A percentile compares a stretch with the other conserved stretches of the same genome.
Evolutionary conservation across 2,329 filamentous ascomycete species (phyloP).

Genomic region (Diaporthe humulicola): DNA sequence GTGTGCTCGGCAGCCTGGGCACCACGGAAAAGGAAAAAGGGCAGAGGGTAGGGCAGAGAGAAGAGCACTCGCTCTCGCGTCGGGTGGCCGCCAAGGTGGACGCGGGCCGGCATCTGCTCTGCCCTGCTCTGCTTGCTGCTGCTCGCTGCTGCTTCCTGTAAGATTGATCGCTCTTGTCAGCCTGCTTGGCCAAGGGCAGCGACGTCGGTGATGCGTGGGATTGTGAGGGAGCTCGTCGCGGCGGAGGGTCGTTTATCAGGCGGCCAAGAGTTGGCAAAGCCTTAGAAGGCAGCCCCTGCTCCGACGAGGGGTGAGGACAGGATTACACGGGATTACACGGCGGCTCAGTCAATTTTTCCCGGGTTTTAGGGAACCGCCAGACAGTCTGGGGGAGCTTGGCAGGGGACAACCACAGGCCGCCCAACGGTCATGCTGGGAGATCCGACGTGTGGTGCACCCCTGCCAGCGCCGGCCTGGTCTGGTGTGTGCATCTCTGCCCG

Average conservation of each 20-base stretch:
- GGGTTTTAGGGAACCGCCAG: conserved; percentile 7
- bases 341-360: background rate
- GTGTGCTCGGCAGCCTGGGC: conserved; percentile 2
- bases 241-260: background rate
- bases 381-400: conserved; percentile 10
- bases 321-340: background rate
- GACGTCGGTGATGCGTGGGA: background rate
- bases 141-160: background rate
- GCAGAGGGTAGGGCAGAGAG: no score
- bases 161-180: conserved; percentile 13
- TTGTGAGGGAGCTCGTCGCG: background rate
- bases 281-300: conserved; percentile 4
- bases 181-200: background rate
- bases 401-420: conserved; percentile 7
- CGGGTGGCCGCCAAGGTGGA: background rate
- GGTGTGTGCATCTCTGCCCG: background rate
- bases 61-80: conserved; percentile 2
- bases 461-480: background rate
- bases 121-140: background rate
- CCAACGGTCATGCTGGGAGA: conserved; percentile 17
- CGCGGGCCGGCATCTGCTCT: background rate
- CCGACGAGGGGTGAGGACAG: background rate
- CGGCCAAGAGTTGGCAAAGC: background rate
- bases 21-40: background rate
- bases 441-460: background rate